phyloP scores from a whole-genome alignment of 2,329 filamentous ascomycete genomes.

The Fusarium brachygibbosum region DNA sequence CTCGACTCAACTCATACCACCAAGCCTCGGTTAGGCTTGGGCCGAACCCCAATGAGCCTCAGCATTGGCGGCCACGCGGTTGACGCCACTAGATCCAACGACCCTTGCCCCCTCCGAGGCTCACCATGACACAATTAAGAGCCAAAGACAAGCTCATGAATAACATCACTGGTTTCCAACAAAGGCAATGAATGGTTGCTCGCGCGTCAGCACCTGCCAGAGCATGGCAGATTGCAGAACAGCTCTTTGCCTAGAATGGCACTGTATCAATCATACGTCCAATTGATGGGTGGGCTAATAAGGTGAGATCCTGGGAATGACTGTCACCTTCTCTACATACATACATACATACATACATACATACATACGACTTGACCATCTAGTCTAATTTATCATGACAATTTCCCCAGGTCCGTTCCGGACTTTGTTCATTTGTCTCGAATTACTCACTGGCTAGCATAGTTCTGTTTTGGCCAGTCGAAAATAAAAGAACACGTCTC shows the following conservation, averaged over 20 bases:
- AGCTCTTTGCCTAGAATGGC: conserved; percentile 37
- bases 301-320: conserved; percentile 39
- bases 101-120: conserved; percentile 17
- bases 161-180: conserved; percentile 18
- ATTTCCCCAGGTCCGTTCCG: conserved; percentile 20
- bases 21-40: conserved; percentile 29
- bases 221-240: conserved; percentile 12
- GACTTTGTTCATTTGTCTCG: conserved; percentile 5
- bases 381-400: background rate
- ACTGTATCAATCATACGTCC: conserved; percentile 24
- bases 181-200: conserved; percentile 21
- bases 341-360: too few species aligned
- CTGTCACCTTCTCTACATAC: conserved; percentile 28
- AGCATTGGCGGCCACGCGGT: conserved; percentile 33
- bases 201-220: conserved; percentile 14
- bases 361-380: background rate
- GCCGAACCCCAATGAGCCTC: conserved; percentile 28
- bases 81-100: conserved; percentile 34
- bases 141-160: conserved; percentile 26
- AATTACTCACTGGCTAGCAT: background rate
- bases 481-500: conserved; percentile 33
- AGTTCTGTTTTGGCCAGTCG: conserved; percentile 8
- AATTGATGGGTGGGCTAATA: conserved; percentile 19
- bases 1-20: conserved; percentile 3
- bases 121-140: conserved; percentile 9